phyloP scores from a whole-genome alignment of 139 green algal species.

The Chlamydomonas eustigma region DNA sequence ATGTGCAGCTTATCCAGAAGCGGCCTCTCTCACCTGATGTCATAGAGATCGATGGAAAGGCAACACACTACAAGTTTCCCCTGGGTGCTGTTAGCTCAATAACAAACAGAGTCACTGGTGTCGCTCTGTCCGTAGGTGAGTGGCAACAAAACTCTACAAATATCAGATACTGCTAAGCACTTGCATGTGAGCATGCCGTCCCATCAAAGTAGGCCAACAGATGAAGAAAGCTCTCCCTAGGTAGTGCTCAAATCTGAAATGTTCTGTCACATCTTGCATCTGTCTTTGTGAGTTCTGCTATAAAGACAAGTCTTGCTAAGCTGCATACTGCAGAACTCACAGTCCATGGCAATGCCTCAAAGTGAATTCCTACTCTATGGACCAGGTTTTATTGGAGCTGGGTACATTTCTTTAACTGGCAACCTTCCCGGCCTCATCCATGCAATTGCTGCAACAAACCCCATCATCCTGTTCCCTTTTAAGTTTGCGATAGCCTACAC shows the following conservation, averaged over 20 bases:
- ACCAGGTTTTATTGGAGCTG: constrained; percentile 63
- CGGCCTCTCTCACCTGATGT: constrained; percentile 90
- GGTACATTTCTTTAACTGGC: constrained; percentile 62
- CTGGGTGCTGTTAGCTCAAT: constrained; percentile 81
- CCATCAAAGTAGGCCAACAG: too few species aligned
- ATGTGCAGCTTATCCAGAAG: constrained; percentile 70
- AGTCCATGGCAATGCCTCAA: too few species aligned
- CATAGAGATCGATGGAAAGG: constrained; percentile 71
- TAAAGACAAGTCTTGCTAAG: too few species aligned
- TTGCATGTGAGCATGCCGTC: too few species aligned
- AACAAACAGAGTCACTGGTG: constrained; percentile 81
- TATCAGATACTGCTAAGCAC: too few species aligned
- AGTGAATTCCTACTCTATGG: too few species aligned
- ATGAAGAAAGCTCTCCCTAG: too few species aligned
- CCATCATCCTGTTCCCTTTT: constrained; percentile 62
- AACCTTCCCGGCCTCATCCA: constrained; percentile 61
- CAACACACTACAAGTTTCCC: constrained; percentile 90
- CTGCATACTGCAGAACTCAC: not conserved
- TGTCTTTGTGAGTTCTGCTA: too few species aligned
- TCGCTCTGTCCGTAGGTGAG: constrained; percentile 65
- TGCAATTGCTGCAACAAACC: constrained; percentile 46
- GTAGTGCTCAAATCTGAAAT: too few species aligned
- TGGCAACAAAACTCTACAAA: not conserved
- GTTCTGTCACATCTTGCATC: too few species aligned
- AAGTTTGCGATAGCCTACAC: constrained; percentile 74